Evolutionary conservation across 306 rosid species (phyloP).

Genomic region (Medicago truncatula): MtrunA17r5.0-ANR NC_053042.1:2839501-2840000

Average conservation of each 20-base stretch:
- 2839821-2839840: too few species aligned
- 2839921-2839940: background rate
- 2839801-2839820: too few species aligned
- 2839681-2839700: background rate
- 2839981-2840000: background rate
- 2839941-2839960: background rate
- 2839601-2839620: conserved; percentile 72
- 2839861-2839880: too few species aligned
- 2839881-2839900: too few species aligned
- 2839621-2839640: conserved; percentile 71
- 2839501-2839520: too few species aligned
- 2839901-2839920: background rate
- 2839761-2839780: background rate
- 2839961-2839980: background rate
- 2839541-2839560: conserved; percentile 26
- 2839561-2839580: conserved; percentile 24
- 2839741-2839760: background rate
- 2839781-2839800: too few species aligned
- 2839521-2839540: conserved; percentile 22
- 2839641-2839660: conserved; percentile 69
- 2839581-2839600: conserved; percentile 61
- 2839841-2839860: too few species aligned
- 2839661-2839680: conserved; percentile 82
- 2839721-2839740: background rate
- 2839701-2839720: conserved; percentile 5